Evolutionary conservation across 768 basidiomycete species (phyloP).

Genomic region (Kwoniella sp.): DNA sequence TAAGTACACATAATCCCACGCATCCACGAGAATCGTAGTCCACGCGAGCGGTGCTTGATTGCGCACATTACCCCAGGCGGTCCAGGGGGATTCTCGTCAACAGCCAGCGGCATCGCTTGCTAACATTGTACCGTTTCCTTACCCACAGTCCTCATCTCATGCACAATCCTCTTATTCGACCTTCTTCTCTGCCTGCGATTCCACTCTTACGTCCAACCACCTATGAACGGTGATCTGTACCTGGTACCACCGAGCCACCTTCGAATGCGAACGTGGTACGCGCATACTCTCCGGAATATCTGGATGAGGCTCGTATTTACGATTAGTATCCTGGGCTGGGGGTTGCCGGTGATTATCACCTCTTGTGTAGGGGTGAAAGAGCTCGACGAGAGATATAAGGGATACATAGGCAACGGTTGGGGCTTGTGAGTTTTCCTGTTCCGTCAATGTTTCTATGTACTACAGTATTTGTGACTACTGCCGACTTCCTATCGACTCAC

Average conservation of each 20-base stretch:
- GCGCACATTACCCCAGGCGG: too few relatives aligned
- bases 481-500: too few relatives aligned
- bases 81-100: too few relatives aligned
- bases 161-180: conserved; percentile 1
- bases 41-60: too few relatives aligned
- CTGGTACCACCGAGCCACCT: not conserved
- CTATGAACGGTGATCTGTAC: conserved; percentile 2
- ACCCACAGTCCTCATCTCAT: conserved; percentile 4
- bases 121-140: not conserved
- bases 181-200: conserved; percentile 7
- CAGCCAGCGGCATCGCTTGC: not conserved
- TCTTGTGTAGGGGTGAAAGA: not conserved
- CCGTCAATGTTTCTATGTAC: too few relatives aligned
- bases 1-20: too few relatives aligned
- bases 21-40: too few relatives aligned
- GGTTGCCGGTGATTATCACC: conserved; percentile 6
- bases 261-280: not conserved
- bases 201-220: conserved; percentile 10
- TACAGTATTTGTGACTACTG: too few relatives aligned
- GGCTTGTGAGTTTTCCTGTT: conserved; percentile 18
- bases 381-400: not conserved
- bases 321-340: conserved; percentile 1
- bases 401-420: conserved; percentile 9
- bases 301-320: not conserved
- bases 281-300: conserved; percentile 1